phyloP scores from a whole-genome alignment of 805 yeast genomes.

The Zygotorulaspora florentina region DNA sequence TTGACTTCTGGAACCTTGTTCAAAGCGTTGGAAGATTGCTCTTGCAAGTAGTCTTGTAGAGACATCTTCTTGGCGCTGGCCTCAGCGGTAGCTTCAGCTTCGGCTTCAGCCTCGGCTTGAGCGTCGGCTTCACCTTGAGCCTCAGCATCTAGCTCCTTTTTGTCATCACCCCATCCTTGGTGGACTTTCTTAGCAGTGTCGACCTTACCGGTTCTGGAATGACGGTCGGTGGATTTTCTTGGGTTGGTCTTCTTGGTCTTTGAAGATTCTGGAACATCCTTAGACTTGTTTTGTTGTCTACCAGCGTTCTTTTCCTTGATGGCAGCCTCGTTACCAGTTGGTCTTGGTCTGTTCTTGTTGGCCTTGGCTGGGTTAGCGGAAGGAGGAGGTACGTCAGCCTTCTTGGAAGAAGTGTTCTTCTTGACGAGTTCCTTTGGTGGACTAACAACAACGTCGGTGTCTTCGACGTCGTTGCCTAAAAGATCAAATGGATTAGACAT shows the following conservation, averaged over 20 bases:
- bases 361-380: slow-evolving; percentile 78
- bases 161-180: slow-evolving; percentile 86
- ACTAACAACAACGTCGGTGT: slow-evolving; percentile 54
- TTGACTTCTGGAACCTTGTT: slow-evolving; percentile 51
- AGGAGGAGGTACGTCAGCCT: slow-evolving; percentile 77
- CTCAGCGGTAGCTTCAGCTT: slow-evolving; percentile 51
- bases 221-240: slow-evolving; percentile 67
- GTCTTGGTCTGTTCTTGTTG: slow-evolving; percentile 62
- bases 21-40: slow-evolving; percentile 43
- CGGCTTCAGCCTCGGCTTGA: slow-evolving; percentile 62
- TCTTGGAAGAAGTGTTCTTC: slow-evolving; percentile 80
- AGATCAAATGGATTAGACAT: slow-evolving; percentile 65
- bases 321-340: slow-evolving; percentile 88
- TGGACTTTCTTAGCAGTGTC: slow-evolving; percentile 81
- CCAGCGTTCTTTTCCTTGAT: slow-evolving; percentile 70
- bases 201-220: slow-evolving; percentile 74
- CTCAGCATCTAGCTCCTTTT: slow-evolving; percentile 63
- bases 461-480: slow-evolving; percentile 86
- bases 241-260: slow-evolving; percentile 54
- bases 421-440: slow-evolving; percentile 73
- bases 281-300: slow-evolving; percentile 50
- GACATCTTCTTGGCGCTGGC: slow-evolving; percentile 53
- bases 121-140: slow-evolving; percentile 41
- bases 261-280: slow-evolving; percentile 49
- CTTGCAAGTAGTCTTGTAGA: slow-evolving; percentile 81